A percentile compares a stretch with the other conserved stretches of the same genome.
These are phyloP conservation scores for Calonectria hongkongensis DNA, from an alignment of 2,329 filamentous ascomycete species.

Conservation along the genomic window DNA sequence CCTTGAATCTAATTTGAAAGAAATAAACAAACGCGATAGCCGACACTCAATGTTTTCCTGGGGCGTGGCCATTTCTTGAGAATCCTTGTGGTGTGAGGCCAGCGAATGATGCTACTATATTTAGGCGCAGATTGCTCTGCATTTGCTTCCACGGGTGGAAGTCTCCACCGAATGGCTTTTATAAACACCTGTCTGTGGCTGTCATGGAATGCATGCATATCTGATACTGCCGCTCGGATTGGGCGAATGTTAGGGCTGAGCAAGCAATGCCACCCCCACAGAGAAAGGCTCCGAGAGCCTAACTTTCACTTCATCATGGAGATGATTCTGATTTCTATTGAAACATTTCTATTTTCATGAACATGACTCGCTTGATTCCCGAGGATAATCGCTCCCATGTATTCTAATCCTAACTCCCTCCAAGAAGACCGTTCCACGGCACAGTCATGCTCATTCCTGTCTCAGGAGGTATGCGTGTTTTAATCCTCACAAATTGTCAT, in stretches of 20 bases:
- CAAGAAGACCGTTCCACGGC: neutral
- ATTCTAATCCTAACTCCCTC: neutral
- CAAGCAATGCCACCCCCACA: neutral
- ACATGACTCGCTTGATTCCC: no score
- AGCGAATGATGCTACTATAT: neutral
- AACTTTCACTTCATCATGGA: neutral
- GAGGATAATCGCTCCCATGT: neutral
- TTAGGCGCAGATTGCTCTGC: neutral
- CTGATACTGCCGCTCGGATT: neutral
- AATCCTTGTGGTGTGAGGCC: neutral
- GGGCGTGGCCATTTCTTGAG: no score
- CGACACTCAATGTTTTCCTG: no score
- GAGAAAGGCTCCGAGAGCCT: neutral
- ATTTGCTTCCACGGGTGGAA: no score
- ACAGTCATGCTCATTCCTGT: neutral
- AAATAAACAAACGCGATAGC: no score
- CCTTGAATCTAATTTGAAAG: no score
- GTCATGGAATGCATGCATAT: neutral
- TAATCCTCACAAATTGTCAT: neutral
- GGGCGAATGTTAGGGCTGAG: neutral
- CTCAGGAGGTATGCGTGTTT: neutral
- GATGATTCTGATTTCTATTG: no score
- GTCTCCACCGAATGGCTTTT: no score
- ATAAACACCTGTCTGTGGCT: no score
- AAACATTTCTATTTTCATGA: no score